Conservation (phyloP, 306 rosid genomes). For the Casuarina cunninghamiana region DNA sequence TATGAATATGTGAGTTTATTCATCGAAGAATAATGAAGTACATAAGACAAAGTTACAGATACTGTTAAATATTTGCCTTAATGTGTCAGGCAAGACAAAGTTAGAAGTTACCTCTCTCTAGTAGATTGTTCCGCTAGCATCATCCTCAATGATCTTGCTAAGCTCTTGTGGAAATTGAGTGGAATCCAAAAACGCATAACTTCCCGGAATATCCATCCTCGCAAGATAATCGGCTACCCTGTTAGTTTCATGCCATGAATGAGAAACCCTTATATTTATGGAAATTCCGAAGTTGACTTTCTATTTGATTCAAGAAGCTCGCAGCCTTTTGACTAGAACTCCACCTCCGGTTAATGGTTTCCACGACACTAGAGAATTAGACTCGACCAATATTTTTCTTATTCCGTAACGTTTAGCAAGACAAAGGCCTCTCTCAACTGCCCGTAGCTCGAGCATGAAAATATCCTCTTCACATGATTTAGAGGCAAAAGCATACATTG, state of each 20-base stretch:
- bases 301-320: slow-evolving; percentile 35
- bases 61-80: too few relatives aligned
- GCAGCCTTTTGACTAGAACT: slow-evolving; percentile 36
- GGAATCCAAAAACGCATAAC: slow-evolving; percentile 55
- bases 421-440: slow-evolving; percentile 22
- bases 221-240: slow-evolving; percentile 70
- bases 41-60: too few relatives aligned
- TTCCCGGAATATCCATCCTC: slow-evolving; percentile 42
- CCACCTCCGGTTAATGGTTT: slow-evolving; percentile 38
- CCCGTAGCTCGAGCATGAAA: slow-evolving; percentile 31
- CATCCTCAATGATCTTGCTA: slow-evolving; percentile 44
- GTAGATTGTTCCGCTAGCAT: slow-evolving; percentile 57
- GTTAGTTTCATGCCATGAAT: slow-evolving; percentile 71
- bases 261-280: slow-evolving; percentile 42
- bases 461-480: slow-evolving; percentile 38
- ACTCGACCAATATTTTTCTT: background rate
- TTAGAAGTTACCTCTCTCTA: slow-evolving; percentile 29
- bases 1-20: too few relatives aligned
- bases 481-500: slow-evolving; percentile 59
- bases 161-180: slow-evolving; percentile 48
- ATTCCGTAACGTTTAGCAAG: background rate
- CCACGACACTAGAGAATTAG: slow-evolving; percentile 3
- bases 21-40: too few relatives aligned
- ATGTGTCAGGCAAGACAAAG: background rate
- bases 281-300: slow-evolving; percentile 43